Conservation (phyloP, 2,329 filamentous ascomycete species). For the Xylaria sp. region DNA sequence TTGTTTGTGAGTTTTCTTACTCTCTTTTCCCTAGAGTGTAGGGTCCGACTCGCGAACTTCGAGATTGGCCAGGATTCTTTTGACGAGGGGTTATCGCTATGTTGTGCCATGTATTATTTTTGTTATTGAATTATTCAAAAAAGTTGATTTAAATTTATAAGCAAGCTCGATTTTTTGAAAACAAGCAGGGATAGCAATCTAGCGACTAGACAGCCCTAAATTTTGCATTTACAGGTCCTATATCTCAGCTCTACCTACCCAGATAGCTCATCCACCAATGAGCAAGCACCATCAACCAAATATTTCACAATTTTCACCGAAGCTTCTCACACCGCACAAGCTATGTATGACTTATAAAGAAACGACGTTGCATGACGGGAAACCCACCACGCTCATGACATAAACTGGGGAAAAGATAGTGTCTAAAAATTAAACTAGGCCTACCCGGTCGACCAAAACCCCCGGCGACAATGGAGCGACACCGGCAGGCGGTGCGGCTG, state of each 20-base stretch:
- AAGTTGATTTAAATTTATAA: too few species aligned
- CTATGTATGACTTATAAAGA: neutral
- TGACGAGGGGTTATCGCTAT: too few species aligned
- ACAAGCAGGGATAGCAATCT: neutral
- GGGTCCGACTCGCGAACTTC: too few species aligned
- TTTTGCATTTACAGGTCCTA: neutral
- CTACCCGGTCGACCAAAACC: neutral
- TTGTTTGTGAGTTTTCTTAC: too few species aligned
- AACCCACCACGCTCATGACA: neutral
- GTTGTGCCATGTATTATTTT: too few species aligned
- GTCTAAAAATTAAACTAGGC: neutral
- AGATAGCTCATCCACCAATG: constrained; percentile 10
- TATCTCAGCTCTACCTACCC: neutral
- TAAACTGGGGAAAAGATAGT: neutral
- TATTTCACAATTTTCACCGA: constrained; percentile 22
- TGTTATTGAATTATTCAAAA: too few species aligned
- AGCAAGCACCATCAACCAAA: constrained; percentile 9
- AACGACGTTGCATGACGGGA: neutral
- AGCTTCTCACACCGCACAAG: neutral
- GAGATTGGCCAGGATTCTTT: too few species aligned
- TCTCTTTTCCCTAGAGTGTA: too few species aligned
- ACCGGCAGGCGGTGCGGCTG: constrained; percentile 58
- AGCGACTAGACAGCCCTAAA: neutral
- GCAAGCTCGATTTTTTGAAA: too few species aligned
- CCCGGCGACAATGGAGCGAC: constrained; percentile 57